A percentile compares a stretch with the other conserved stretches of the same genome.
Conservation (phyloP, 2,329 filamentous ascomycete species). For the Cladosporium oxysporum region DNA sequence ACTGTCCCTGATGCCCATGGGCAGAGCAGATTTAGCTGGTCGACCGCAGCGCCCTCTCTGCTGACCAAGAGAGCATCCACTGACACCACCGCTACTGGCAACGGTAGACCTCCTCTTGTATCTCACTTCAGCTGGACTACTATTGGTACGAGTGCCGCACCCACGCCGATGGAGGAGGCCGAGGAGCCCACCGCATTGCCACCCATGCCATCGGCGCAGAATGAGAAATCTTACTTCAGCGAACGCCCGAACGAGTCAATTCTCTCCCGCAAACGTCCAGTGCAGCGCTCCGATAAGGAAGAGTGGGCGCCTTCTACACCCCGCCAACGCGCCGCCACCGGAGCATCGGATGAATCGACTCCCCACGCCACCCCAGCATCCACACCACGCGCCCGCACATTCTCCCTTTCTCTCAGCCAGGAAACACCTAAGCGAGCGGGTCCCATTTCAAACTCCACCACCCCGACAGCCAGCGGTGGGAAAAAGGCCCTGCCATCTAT, state of each 20-base stretch:
- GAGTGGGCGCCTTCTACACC: conserved; percentile 29
- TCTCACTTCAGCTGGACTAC: conserved; percentile 48
- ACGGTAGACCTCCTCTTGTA: conserved; percentile 28
- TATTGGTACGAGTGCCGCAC: conserved; percentile 26
- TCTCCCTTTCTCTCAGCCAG: conserved; percentile 13
- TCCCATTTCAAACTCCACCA: conserved; percentile 9
- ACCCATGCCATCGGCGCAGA: conserved; percentile 10
- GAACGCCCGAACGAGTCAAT: conserved; percentile 33
- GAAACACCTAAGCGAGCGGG: neutral
- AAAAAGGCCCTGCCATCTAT: conserved; percentile 36
- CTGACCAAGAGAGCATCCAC: conserved; percentile 26
- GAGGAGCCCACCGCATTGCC: conserved; percentile 5
- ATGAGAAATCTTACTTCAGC: conserved; percentile 5
- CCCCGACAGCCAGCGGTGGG: conserved; percentile 19
- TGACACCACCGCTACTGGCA: conserved; percentile 26
- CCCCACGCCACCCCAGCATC: conserved; percentile 11
- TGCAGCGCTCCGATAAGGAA: conserved; percentile 33
- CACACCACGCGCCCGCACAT: conserved; percentile 28
- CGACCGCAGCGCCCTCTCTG: conserved; percentile 33
- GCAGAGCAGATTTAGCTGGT: conserved; percentile 39
- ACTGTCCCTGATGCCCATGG: conserved; percentile 3
- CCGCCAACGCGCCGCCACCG: conserved; percentile 7
- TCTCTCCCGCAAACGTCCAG: conserved; percentile 35
- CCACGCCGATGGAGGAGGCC: conserved; percentile 22
- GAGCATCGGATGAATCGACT: conserved; percentile 2